Percentiles rank a stretch among this genome's conserved stretches.
These are phyloP conservation scores for Herpomyces periplanetae DNA, from an alignment of 2,329 filamentous ascomycete species.

Conservation along the genomic window DNA sequence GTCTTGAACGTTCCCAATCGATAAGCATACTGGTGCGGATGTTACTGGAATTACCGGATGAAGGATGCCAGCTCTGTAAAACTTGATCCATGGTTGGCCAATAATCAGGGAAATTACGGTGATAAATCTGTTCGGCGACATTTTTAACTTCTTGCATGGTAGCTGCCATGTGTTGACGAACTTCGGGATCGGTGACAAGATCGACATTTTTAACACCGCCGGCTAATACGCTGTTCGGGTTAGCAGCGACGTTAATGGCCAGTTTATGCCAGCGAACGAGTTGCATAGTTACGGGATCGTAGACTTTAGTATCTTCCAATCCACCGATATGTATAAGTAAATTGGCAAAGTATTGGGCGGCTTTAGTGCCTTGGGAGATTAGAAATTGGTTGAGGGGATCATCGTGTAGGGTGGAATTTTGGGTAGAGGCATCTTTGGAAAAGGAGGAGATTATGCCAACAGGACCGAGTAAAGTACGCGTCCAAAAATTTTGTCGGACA, in stretches of 20 bases:
- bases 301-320: constrained; percentile 21
- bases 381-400: too few species aligned
- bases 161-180: constrained; percentile 18
- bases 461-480: constrained; percentile 26
- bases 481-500: constrained; percentile 32
- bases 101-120: too few species aligned
- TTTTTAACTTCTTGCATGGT: constrained; percentile 37
- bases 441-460: too few species aligned
- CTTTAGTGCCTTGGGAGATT: constrained; percentile 8
- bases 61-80: too few species aligned
- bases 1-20: constrained; percentile 24
- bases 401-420: too few species aligned
- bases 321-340: constrained; percentile 14
- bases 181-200: constrained; percentile 21
- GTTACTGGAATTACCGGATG: too few species aligned
- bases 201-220: constrained; percentile 21
- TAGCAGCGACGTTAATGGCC: constrained; percentile 34
- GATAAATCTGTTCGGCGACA: too few species aligned
- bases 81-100: too few species aligned
- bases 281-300: constrained; percentile 23
- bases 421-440: too few species aligned
- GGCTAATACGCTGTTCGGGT: constrained; percentile 25
- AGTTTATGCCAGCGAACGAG: constrained; percentile 35
- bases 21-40: constrained; percentile 27
- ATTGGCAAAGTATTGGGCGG: constrained; percentile 13